Base-by-base conservation (phyloP, 768 basidiomycete genomes). In the Rhodotorula taiwanensis region DNA sequence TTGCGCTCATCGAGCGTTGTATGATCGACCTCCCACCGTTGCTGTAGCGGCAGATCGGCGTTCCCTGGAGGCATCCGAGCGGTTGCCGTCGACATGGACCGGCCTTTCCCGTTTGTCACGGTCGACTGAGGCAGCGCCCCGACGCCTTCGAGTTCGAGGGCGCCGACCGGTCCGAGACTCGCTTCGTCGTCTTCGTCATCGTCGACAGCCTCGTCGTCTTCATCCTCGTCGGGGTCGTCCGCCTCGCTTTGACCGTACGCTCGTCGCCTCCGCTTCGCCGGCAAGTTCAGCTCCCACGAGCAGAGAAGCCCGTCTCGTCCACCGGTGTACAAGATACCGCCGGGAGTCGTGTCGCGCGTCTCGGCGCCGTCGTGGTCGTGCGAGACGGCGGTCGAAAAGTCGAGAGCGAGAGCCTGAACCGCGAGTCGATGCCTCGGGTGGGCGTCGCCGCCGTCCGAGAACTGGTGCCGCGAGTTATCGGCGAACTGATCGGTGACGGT, bases 1-100 rank as follows among this genome's bases (percentile, higher is more conserved):
- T 49, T 33, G 30, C 81, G 80, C 2, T 77, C 76, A 39, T 81
- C 79, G 23, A 78, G 53, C n/a, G n/a, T n/a, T n/a, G n/a, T n/a
- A n/a, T n/a, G n/a, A 73, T 94, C 88, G 25, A 84, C 81, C 76
- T 90, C 86, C 90, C 90, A 95, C 67, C 82, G 80, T 28, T 82
- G 81, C 73, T 92, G 89, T 56, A 82, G 80, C 0, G 86, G 83
- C 4, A 85, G 76, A 21, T 64, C n/a, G 23, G 33, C 30, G 50
- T n/a, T n/a, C n/a, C 33, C 33, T 1, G 21, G 31, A 18, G n/a
- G 18, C 21, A 45, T 66, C 15, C 55, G 60, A 14, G 48, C 34
- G 14, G 57, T 50, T 8, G 61, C 52, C 3, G 58, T 44, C 45
- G 33, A 31, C 16, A 36, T 52, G 21, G 58, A n/a, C n/a, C n/a